Base-by-base conservation (phyloP, 108 stramenopile species). In the Discostella pseudostelligera region DNA sequence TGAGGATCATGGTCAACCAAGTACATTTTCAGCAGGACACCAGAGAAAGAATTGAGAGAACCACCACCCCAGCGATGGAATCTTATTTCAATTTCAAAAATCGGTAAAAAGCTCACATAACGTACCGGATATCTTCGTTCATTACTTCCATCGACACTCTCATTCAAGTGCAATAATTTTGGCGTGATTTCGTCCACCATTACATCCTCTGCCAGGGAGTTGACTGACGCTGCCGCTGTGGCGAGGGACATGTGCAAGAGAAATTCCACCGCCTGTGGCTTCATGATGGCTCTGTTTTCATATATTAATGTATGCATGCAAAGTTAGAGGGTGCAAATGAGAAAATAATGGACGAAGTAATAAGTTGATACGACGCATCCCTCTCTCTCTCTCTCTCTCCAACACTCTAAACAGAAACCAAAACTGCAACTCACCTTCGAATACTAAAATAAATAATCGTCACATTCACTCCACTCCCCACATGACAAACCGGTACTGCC, bases 361-460 rank as follows among this genome's bases (percentile, higher is more conserved):
- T n/a, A n/a, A n/a, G n/a, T n/a, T n/a, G n/a, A n/a, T n/a, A n/a
- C n/a, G n/a, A n/a, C n/a, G n/a, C n/a, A n/a, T n/a, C n/a, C n/a
- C n/a, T n/a, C n/a, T n/a, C 10, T 13, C 51, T 25, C 0, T 37
- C 58, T 13, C 20, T 11, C 58, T 16, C 53, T 32, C 7, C 48
- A 43, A 44, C 61, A 13, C 14, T 21, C 19, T 16, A 6, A 8
- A 29, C 25, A 28, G 17, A 39, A 14, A 12, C 8, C 9, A 17
- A 25, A 8, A 22, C 6, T 4, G n/a, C n/a, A n/a, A 72, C 86
- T 65, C 67, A 87, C 85, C 84, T 76, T 72, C 89, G 75, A 53
- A 94, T 83, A 28, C 85, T 85, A 65, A 95, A 94, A 69, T 85
- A 95, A 40, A 95, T 92, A 48, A 95, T 84, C 24, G 94, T 95